Evolutionary conservation across 2,329 filamentous ascomycete genomes (phyloP), one percentile per base, ranked within the genome.

Genomic region (Trichophyton verrucosum): DNA sequence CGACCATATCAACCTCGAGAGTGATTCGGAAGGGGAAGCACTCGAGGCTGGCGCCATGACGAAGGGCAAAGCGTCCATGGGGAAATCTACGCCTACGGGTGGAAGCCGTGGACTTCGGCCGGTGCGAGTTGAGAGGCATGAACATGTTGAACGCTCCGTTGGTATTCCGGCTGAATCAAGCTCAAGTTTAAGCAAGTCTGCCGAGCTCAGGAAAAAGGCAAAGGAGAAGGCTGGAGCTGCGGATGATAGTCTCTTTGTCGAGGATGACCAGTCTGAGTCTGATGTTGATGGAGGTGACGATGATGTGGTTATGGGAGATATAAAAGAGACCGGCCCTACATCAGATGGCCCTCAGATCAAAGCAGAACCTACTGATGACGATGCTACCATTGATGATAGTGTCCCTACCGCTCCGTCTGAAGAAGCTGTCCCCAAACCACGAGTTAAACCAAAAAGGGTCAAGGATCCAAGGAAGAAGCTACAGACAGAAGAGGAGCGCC

Each of bases 1-100:
- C 60, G 82, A 86, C 64, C 70, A 77, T n/a, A 80, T 84, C 63
- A 78, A 79, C 64, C 68, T 84, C 11, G 77, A 81, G 11, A 81
- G 79, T 57, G 78, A 83, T 61, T 80, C 81, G 33, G 76, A 79
- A 53, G 70, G 73, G n/a, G 71, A 74, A 2, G 68, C 66, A 36
- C 64, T 64, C 20, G 64, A 62, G 17, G 66, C 75, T 64, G 73
- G 73, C 13, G 74, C 74, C 3, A 30, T 13, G 64, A 64, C 65
- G 57, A 66, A 70, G 7, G 66, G 65, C 15, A 69, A 68, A 60
- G 64, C 67, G 65, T 64, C 66, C 40, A 62, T 66, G 30, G 63
- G 49, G n/a, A 65, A 49, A 9, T 62, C 61, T 55, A 58, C 60
- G 13, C 57, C 59, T 51, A 55, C 27, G 51, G 51, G 51, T 13